Evolutionary conservation across 2,329 filamentous ascomycete genomes (phyloP), one percentile per base, ranked within the genome.

Genomic region (Fusarium palustre): DNA sequence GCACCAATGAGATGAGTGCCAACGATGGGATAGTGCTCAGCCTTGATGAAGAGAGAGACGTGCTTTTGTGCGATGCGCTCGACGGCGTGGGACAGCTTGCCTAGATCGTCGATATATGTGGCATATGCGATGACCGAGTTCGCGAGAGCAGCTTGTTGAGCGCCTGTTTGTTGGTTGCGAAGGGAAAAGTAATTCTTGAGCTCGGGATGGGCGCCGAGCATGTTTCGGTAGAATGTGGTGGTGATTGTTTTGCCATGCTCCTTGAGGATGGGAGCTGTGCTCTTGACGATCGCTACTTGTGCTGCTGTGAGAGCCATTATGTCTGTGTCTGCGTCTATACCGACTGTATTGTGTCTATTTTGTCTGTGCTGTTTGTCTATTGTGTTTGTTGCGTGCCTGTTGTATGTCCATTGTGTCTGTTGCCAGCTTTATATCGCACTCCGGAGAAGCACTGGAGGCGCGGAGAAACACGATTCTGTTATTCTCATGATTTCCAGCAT

Each of bases 11-110:
- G 84, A 76, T 89, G 85, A 67, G 87, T 84, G 42, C 90, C 92
- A 3, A 94, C 91, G 33, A 93, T 85, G 54, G 83, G 79, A 76
- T 94, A 94, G 55, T 93, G 89, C 24, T 89, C 90, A 1, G 91
- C 84, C 68, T 83, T 81, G 74, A 94, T 86, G 75, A 87, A 88
- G n/a, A 94, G 84, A 2, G 88, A 91, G 25, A 85, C 90, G 75
- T 94, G 92, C 81, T 93, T 94, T 74, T 93, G 88, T 59, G 89
- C 90, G 69, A 95, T 93, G 73, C 90, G 86, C 77, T 92, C 89
- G 16, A 88, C 82, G 34, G 81, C 81, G 33, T 86, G 83, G 15
- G 77, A 77, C 7, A 94, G 83, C 22, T 82, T 86, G 47, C 84
- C 85, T 1, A 92, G 84, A 75, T 93, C 85, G 77, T 93, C 90